These are phyloP conservation scores for Yamadazyma oceani DNA, from an alignment of 1,139 yeast genomes.

Conservation along the genomic window DNA sequence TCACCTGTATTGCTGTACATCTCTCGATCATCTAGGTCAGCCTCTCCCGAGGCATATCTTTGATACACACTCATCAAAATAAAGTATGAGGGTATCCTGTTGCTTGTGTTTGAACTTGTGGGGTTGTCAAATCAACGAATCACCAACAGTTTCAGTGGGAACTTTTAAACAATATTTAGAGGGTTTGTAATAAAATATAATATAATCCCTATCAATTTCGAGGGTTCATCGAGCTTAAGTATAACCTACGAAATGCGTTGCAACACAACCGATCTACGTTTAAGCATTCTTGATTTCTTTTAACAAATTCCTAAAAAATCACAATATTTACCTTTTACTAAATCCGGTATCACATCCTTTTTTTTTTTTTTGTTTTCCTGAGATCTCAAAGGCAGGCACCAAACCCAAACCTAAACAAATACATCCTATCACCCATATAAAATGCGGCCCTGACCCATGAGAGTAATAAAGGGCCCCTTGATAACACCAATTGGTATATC, in stretches of 20 bases:
- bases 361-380: neutral
- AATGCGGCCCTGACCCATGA: neutral
- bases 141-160: no score
- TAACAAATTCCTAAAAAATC: neutral
- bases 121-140: conserved; percentile 1
- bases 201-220: neutral
- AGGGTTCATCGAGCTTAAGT: conserved; percentile 1
- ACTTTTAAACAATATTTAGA: no score
- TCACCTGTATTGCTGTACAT: neutral
- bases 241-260: neutral
- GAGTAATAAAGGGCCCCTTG: no score
- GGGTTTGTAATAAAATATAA: neutral
- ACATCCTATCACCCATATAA: conserved; percentile 1
- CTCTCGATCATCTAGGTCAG: neutral
- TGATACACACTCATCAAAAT: conserved; percentile 31
- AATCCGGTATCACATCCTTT: conserved; percentile 1
- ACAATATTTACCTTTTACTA: conserved; percentile 3
- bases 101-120: no score
- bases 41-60: conserved; percentile 40
- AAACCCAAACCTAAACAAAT: no score
- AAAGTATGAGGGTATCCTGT: no score
- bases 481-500: no score
- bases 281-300: no score
- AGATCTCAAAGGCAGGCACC: conserved; percentile 1
- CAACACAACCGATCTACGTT: no score